Evolutionary conservation across 2,329 filamentous ascomycete genomes (phyloP).

Genomic region (Aspergillus arachidicola): DNA sequence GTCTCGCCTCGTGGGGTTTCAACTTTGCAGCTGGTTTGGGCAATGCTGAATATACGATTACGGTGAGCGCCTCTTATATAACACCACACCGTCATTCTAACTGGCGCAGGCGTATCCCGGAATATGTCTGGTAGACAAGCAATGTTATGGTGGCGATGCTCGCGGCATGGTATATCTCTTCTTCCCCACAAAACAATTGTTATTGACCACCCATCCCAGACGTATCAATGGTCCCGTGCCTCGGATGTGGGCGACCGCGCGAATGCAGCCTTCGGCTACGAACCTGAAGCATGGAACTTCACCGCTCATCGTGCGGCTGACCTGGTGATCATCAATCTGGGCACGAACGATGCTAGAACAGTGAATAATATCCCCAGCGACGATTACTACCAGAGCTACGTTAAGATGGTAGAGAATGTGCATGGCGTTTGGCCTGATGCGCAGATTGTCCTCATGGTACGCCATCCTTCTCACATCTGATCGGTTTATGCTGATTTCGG

Average conservation of each 20-base stretch:
- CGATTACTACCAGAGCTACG: conserved; percentile 42
- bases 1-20: conserved; percentile 59
- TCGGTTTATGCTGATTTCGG: conserved; percentile 3
- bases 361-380: conserved; percentile 42
- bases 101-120: conserved; percentile 51
- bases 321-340: conserved; percentile 49
- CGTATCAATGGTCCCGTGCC: conserved; percentile 60
- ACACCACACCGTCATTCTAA: neutral
- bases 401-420: conserved; percentile 43
- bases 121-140: conserved; percentile 58
- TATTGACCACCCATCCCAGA: conserved; percentile 23
- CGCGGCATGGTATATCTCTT: conserved; percentile 45
- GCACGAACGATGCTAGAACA: conserved; percentile 49
- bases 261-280: conserved; percentile 40
- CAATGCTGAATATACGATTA: conserved; percentile 60
- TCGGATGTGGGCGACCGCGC: conserved; percentile 56
- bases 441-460: conserved; percentile 44
- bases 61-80: conserved; percentile 25
- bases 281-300: conserved; percentile 31
- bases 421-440: conserved; percentile 45
- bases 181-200: neutral
- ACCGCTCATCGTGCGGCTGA: conserved; percentile 33
- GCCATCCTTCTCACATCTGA: neutral
- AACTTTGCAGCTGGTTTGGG: conserved; percentile 59
- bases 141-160: conserved; percentile 55